phyloP scores from a whole-genome alignment of 257 asterid genomes.

The Primulina huaijiensis region DNA sequence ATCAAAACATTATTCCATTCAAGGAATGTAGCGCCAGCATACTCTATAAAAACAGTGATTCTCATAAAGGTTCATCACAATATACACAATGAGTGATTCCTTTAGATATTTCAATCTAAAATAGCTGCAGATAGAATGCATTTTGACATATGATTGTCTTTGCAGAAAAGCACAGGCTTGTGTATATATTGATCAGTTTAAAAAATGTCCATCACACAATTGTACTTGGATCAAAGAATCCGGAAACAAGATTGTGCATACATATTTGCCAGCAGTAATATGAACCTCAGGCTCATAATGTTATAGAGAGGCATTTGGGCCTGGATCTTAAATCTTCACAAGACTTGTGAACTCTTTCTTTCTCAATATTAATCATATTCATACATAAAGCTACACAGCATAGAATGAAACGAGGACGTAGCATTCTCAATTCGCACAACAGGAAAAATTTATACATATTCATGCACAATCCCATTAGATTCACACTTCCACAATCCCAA shows the following conservation, averaged over 20 bases:
- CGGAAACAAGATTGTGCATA: neutral
- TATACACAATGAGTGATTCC: no score
- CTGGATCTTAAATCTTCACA: neutral
- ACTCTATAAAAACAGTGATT: no score
- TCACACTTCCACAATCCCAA: neutral
- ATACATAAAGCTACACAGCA: neutral
- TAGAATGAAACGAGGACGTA: neutral
- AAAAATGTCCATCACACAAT: neutral
- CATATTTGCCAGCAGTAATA: neutral
- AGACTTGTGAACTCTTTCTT: neutral
- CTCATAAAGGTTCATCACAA: no score
- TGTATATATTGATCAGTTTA: no score
- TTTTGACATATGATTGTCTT: neutral
- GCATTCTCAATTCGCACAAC: constrained; percentile 10
- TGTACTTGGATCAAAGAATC: neutral
- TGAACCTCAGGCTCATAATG: neutral
- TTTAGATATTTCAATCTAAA: no score
- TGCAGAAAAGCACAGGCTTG: neutral
- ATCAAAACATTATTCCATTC: neutral
- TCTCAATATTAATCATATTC: neutral
- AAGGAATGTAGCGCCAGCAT: neutral
- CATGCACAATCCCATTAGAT: constrained; percentile 15
- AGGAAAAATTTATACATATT: constrained; percentile 13
- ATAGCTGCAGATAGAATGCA: no score
- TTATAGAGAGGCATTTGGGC: neutral